Base-by-base conservation (phyloP, 768 basidiomycete genomes). In the Floccularia luteovirens region DNA sequence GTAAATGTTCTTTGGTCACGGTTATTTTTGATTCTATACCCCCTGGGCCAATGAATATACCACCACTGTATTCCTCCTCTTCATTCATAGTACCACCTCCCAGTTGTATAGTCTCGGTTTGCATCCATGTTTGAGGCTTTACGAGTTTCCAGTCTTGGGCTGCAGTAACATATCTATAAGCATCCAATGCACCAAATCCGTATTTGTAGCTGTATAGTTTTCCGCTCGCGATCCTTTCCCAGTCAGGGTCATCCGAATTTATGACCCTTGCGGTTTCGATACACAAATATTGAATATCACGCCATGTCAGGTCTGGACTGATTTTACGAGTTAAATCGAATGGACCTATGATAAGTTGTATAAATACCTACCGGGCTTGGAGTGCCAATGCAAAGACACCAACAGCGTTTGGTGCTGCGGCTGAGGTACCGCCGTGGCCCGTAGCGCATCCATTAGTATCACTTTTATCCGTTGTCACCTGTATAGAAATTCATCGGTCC, bases 391-490 rank as follows among this genome's bases (percentile, higher is more conserved):
- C 88, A 54, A 94, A 83, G 27, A 97, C 88, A 20, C 91, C 96
- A 11, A 82, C 92, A 19, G 91, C 96, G 48, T 98, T 89, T 5
- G 96, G 96, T 5, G 96, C 96, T 3, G 96, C 96, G 17, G 96
- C 96, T 12, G 94, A 97, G 1, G 96, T 99, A 12, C 96, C 96
- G 17, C 96, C 96, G 53, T 99, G 96, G 0, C 65, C 72, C 28
- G 67, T 70, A 1, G 92, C 74, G 58, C 96, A 99, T 36, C 75
- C 67, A 47, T 85, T 76, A 56, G 85, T 74, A 55, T 98, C 96
- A 11, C 92, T 96, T 4, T 85, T 82, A 55, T 99, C 96, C 8
- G 93, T 97, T 4, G 96, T 99, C 32, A 90, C 83, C 93, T 97
- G 53, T 13, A 20, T 35, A 41, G n/a, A n/a, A n/a, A n/a, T n/a